Conservation (phyloP, 306 rosid species). For the Gleditsia sinensis region DNA sequence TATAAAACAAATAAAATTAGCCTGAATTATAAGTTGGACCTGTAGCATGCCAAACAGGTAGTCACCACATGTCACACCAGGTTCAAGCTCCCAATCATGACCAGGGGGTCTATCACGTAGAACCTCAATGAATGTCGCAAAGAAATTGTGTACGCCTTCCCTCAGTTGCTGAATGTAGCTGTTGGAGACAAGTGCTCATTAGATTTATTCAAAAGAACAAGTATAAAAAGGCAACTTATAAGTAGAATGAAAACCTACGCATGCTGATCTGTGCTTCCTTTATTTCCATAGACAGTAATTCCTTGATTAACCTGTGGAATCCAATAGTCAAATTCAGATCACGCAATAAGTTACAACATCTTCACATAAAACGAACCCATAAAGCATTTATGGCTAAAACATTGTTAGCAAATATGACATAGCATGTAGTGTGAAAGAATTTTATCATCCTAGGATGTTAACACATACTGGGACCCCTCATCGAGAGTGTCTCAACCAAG, state of each 20-base stretch:
- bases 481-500: neutral
- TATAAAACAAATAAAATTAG: neutral
- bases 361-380: neutral
- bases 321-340: constrained; percentile 23
- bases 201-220: constrained; percentile 12
- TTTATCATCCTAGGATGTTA: neutral
- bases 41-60: constrained; percentile 99
- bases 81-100: constrained; percentile 99
- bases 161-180: constrained; percentile 97
- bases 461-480: constrained; percentile 14
- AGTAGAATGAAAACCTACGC: constrained; percentile 64
- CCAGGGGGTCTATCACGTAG: constrained; percentile 98
- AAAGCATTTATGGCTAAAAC: constrained; percentile 2
- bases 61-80: constrained; percentile 99
- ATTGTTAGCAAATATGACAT: neutral
- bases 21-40: constrained; percentile 49
- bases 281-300: constrained; percentile 84
- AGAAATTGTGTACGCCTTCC: constrained; percentile 97
- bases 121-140: constrained; percentile 93
- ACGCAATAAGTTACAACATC: neutral
- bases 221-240: constrained; percentile 2
- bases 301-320: constrained; percentile 83
- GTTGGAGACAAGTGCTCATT: constrained; percentile 31
- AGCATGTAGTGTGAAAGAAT: neutral
- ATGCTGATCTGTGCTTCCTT: constrained; percentile 98